Conservation (phyloP, 2,329 filamentous ascomycete genomes). For the Saccharata proteae region DNA sequence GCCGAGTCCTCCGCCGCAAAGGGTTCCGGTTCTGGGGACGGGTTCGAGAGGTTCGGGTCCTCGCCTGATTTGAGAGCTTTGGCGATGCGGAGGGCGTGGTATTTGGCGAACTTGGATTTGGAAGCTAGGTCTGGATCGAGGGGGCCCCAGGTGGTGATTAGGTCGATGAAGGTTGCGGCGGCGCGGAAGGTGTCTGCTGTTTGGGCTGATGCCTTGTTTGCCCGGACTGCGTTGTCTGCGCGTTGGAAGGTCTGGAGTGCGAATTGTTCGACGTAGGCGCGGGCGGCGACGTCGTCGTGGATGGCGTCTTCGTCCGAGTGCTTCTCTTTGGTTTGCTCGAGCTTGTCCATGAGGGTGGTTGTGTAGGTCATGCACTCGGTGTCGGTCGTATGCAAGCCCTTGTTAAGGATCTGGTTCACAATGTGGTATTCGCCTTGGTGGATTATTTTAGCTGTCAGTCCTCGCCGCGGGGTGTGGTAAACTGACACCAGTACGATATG, state of each 20-base stretch:
- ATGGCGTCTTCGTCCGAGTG: conserved; percentile 72
- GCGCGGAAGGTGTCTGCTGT: conserved; percentile 92
- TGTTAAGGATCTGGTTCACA: conserved; percentile 78
- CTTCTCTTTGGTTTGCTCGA: conserved; percentile 68
- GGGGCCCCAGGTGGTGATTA: conserved; percentile 71
- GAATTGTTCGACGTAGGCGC: conserved; percentile 91
- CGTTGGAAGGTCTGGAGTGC: conserved; percentile 76
- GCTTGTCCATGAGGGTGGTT: conserved; percentile 73
- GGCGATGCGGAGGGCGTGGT: conserved; percentile 80
- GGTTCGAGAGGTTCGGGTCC: conserved; percentile 87
- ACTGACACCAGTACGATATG: conserved; percentile 88
- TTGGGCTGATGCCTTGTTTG: conserved; percentile 74
- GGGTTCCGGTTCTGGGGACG: conserved; percentile 41
- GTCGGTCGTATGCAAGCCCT: conserved; percentile 65
- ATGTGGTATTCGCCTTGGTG: conserved; percentile 76
- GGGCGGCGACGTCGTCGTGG: conserved; percentile 70
- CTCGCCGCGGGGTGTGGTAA: neutral
- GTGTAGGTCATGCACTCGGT: conserved; percentile 73
- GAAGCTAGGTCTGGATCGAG: conserved; percentile 63
- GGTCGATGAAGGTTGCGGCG: conserved; percentile 80
- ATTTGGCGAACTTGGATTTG: conserved; percentile 95
- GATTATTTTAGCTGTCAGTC: conserved; percentile 12
- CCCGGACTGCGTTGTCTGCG: conserved; percentile 69
- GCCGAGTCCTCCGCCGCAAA: conserved; percentile 32
- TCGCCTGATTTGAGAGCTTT: conserved; percentile 84